These are phyloP conservation scores for Panaeolus cyanescens DNA, from an alignment of 768 basidiomycete species.

Conservation along the genomic window DNA sequence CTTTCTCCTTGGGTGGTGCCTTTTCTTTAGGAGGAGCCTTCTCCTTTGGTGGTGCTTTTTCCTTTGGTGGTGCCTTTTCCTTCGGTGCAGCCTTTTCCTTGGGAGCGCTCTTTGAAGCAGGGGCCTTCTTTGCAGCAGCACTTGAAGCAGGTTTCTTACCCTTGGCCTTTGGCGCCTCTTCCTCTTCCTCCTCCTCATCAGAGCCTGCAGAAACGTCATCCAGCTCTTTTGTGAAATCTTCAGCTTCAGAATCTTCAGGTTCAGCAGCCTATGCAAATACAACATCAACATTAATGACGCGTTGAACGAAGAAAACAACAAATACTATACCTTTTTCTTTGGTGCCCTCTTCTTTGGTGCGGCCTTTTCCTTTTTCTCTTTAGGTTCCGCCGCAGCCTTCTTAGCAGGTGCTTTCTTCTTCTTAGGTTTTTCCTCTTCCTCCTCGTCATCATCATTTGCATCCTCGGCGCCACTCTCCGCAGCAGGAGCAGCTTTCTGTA, in stretches of 20 bases:
- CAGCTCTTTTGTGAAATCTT: slow-evolving; percentile 46
- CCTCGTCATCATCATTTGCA: slow-evolving; percentile 34
- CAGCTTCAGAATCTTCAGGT: slow-evolving; percentile 38
- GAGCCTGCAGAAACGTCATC: slow-evolving; percentile 37
- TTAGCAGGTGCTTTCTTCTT: slow-evolving; percentile 31
- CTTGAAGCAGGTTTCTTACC: slow-evolving; percentile 38
- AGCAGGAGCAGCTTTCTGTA: not conserved
- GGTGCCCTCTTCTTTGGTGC: slow-evolving; percentile 45
- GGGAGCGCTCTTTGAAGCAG: slow-evolving; percentile 1
- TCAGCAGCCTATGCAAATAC: slow-evolving; percentile 23
- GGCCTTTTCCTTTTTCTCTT: slow-evolving; percentile 24
- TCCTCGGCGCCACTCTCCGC: not conserved
- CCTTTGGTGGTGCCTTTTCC: slow-evolving; percentile 14
- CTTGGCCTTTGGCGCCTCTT: slow-evolving; percentile 47
- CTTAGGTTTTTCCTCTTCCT: slow-evolving; percentile 47
- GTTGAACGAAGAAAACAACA: slow-evolving; percentile 28
- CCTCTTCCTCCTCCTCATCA: slow-evolving; percentile 39
- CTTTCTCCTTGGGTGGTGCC: not conserved
- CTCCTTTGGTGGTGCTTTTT: slow-evolving; percentile 12
- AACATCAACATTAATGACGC: slow-evolving; percentile 43
- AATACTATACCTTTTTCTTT: slow-evolving; percentile 28
- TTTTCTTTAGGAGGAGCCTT: slow-evolving; percentile 14
- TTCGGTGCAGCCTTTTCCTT: slow-evolving; percentile 13
- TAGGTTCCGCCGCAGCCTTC: slow-evolving; percentile 20
- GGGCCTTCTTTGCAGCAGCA: slow-evolving; percentile 10